Base-by-base conservation (phyloP, 345 rosid genomes). In the Orychophragmus violaceus region DNA sequence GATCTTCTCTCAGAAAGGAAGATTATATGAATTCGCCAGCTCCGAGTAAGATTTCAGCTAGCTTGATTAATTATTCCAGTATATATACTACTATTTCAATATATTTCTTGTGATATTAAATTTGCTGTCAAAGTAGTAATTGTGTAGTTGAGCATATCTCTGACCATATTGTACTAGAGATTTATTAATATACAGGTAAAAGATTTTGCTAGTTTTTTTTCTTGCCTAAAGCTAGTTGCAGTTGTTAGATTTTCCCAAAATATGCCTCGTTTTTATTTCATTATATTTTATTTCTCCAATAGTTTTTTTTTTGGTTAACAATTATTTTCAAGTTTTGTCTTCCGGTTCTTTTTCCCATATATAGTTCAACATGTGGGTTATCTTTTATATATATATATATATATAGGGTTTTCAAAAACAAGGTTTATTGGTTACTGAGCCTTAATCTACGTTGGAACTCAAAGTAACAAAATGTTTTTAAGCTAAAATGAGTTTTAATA, bases 1-100 rank as follows among this genome's bases (percentile, higher is more conserved):
- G 23, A 52, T 81, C 71, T 84, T 82, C 71, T 84, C 89, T 4
- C 87, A 77, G 75, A 77, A 37, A 22, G 83, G 89, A 75, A 80
- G 73, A 52, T 66, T 77, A 41, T 59, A 59, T 28, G 79, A 84
- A 35, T 84, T 77, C 52, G 16, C 83, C 39, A 82, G 81, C 68
- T 57, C 82, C 36, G 76, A 68, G 86, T 84, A 75, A 22, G 80
- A 56, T 23, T 36, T n/a, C n/a, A n/a, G n/a, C 39, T 59, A 44
- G 48, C 8, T 56, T 58, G 19, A 68, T 28, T 8, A 11, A 12
- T 58, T 33, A 56, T 23, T 18, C 44, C 8, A 29, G 29, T 41
- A 27, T 53, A 1, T 64, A 16, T 16, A 64, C 18, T 16, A 64
- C 18, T 6, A 24, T 52, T 48, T 46, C 21, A 12, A 2, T 35